These are phyloP conservation scores for Neofusicoccum parvum DNA, from an alignment of 2,329 filamentous ascomycete species.

Conservation along the genomic window DNA sequence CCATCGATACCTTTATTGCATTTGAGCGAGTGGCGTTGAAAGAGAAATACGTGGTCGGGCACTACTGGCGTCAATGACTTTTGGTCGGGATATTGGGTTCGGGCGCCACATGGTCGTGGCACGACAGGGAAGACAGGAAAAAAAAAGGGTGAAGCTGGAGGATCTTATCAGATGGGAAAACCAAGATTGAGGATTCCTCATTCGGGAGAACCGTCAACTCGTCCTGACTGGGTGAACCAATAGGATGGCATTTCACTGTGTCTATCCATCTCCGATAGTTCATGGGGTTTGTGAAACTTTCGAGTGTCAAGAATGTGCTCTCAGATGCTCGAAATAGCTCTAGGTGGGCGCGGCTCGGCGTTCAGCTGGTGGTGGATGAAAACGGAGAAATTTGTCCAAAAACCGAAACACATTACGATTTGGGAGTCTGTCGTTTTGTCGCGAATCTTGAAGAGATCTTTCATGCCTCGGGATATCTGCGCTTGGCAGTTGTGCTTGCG, in stretches of 20 bases:
- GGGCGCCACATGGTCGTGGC: neutral
- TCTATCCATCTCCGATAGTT: neutral
- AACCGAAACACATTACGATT: neutral
- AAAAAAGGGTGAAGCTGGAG: neutral
- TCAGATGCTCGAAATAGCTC: neutral
- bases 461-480: neutral
- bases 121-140: neutral
- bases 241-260: neutral
- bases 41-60: constrained; percentile 1
- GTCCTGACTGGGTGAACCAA: neutral
- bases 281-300: neutral
- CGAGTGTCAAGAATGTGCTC: neutral
- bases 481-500: no score
- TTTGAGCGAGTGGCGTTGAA: constrained; percentile 21
- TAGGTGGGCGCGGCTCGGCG: neutral
- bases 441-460: neutral
- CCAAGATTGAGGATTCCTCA: neutral
- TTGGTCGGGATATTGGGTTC: neutral
- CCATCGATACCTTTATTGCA: constrained; percentile 13
- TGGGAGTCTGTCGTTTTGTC: neutral
- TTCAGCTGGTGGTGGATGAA: neutral
- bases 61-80: constrained; percentile 3
- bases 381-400: neutral
- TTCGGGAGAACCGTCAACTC: neutral
- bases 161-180: constrained; percentile 10